phyloP scores from a whole-genome alignment of 1,284 basidiomycete species.

The Bjerkandera adusta region DNA sequence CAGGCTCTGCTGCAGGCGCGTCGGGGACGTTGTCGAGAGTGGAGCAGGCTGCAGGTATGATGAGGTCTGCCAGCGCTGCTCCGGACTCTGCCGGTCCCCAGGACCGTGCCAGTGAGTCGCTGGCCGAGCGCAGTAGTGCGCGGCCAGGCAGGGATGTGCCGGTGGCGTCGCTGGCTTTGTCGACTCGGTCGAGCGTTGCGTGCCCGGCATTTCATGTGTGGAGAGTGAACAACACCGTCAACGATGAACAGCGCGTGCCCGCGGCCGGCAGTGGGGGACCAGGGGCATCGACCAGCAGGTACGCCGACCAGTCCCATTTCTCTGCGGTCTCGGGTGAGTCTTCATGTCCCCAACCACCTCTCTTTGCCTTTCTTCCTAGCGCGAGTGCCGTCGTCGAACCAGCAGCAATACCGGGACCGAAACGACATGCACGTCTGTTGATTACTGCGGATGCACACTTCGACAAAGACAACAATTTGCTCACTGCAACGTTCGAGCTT shows the following conservation, averaged over 20 bases:
- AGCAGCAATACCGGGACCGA: constrained; percentile 1
- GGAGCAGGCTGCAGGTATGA: constrained; percentile 15
- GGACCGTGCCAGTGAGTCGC: constrained; percentile 15
- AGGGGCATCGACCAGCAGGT: constrained; percentile 15
- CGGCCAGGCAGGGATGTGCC: constrained; percentile 20
- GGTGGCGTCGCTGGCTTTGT: constrained; percentile 13
- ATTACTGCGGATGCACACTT: constrained; percentile 58
- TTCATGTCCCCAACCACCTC: constrained; percentile 11
- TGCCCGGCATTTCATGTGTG: constrained; percentile 17
- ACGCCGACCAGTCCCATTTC: constrained; percentile 14
- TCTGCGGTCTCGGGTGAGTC: constrained; percentile 14
- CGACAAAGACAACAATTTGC: constrained; percentile 37
- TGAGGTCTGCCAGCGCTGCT: constrained; percentile 19
- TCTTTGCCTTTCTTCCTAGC: constrained; percentile 7
- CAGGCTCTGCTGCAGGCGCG: constrained; percentile 11
- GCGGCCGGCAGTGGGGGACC: constrained; percentile 10
- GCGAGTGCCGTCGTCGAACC: constrained; percentile 1
- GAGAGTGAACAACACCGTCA: constrained; percentile 12
- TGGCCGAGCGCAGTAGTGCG: constrained; percentile 14
- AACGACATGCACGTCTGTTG: constrained; percentile 19
- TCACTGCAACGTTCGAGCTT: constrained; percentile 60
- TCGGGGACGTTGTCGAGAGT: constrained; percentile 17
- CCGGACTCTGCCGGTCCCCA: constrained; percentile 9
- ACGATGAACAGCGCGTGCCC: constrained; percentile 7
- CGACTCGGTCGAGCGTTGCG: constrained; percentile 9